phyloP scores from a whole-genome alignment of 202 grass and related monocot species.

The Schoenoplectus tabernaemontani region DNA sequence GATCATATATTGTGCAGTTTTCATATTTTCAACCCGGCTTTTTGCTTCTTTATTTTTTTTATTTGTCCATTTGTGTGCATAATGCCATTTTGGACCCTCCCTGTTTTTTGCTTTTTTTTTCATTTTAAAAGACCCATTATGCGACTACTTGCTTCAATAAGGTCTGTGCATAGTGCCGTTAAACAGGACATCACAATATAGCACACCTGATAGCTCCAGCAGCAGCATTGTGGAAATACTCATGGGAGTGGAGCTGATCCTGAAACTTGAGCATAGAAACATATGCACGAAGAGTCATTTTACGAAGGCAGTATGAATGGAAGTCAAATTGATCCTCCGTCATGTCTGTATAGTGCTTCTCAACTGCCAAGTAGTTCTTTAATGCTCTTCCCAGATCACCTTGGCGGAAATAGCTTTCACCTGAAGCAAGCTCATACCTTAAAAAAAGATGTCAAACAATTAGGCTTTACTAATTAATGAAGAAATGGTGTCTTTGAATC shows the following conservation, averaged over 20 bases:
- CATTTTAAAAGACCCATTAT: not conserved
- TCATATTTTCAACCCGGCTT: not conserved
- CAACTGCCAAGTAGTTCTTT: conserved; percentile 94
- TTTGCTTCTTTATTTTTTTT: not conserved
- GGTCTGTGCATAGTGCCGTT: not conserved
- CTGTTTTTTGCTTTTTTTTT: not conserved
- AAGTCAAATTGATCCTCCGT: conserved; percentile 99
- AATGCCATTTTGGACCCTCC: too few species aligned
- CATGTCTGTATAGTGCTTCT: conserved; percentile 96
- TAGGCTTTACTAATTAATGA: not conserved
- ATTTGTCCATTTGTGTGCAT: too few species aligned
- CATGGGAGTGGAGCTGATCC: conserved; percentile 90
- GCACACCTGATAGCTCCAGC: conserved; percentile 81
- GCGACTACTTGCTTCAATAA: not conserved
- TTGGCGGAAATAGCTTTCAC: conserved; percentile 94
- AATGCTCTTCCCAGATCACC: conserved; percentile 90
- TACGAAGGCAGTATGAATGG: conserved; percentile 97
- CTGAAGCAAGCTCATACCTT: conserved; percentile 99
- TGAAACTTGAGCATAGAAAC: conserved; percentile 99
- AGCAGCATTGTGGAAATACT: conserved; percentile 97
- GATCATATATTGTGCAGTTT: not conserved
- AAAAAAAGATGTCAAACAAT: not conserved
- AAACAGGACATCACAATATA: not conserved
- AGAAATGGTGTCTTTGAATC: too few species aligned
- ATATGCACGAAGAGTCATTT: conserved; percentile 96